phyloP scores from a whole-genome alignment of 2,329 filamentous ascomycete genomes.

The Aspergillus vadensis region DNA sequence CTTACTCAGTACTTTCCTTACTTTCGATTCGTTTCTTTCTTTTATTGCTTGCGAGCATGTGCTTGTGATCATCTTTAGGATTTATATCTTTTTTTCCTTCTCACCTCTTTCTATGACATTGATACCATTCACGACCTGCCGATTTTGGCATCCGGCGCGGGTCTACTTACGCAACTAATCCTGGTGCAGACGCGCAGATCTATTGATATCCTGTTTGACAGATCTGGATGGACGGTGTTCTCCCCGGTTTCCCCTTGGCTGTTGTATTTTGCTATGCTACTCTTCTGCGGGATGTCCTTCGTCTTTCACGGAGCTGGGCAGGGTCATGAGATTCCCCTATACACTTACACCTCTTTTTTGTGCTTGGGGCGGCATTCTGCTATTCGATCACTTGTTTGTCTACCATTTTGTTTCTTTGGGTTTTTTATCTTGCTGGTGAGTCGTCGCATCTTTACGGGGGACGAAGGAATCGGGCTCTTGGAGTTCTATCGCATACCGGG shows the following conservation, averaged over 20 bases:
- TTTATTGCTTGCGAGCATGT: slow-evolving; percentile 7
- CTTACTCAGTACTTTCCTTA: slow-evolving; percentile 10
- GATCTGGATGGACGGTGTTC: slow-evolving; percentile 1
- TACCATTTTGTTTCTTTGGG: background rate
- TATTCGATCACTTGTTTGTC: slow-evolving; percentile 7
- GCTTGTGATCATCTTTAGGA: slow-evolving; percentile 4
- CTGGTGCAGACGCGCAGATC: slow-evolving; percentile 13
- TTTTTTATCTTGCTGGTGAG: background rate
- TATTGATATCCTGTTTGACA: background rate
- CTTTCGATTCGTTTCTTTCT: slow-evolving; percentile 5
- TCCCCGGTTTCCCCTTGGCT: background rate
- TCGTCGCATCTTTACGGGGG: background rate
- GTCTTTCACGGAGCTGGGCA: slow-evolving; percentile 1
- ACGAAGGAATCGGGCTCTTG: background rate
- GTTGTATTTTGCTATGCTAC: slow-evolving; percentile 4
- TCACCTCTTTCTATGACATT: slow-evolving; percentile 16
- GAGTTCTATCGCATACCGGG: background rate
- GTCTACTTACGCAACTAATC: slow-evolving; percentile 13
- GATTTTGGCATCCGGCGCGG: background rate
- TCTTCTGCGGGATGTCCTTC: slow-evolving; percentile 3
- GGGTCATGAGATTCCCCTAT: slow-evolving; percentile 22
- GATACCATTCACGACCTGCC: slow-evolving; percentile 19
- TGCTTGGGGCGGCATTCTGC: slow-evolving; percentile 17
- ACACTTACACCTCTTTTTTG: slow-evolving; percentile 13
- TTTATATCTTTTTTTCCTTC: slow-evolving; percentile 10